phyloP scores from a whole-genome alignment of 1,284 basidiomycete genomes.

The Pseudozyma pruni region DNA sequence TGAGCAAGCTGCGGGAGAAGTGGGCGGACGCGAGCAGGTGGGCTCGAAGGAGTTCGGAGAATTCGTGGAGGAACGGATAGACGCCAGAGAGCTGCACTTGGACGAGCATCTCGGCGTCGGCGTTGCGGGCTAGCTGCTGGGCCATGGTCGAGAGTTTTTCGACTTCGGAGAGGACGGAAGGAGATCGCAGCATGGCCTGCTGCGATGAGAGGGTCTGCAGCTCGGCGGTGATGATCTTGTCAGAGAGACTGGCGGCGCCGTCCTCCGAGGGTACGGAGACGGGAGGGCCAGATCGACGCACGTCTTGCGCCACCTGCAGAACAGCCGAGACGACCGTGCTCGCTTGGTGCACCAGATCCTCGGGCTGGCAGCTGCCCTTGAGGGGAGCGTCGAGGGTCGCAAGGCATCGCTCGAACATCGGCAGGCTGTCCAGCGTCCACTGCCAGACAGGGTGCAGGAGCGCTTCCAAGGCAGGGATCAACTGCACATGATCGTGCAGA shows the following conservation, averaged over 20 bases:
- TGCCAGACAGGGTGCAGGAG: constrained; percentile 30
- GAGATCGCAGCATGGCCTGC: constrained; percentile 36
- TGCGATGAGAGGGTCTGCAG: constrained; percentile 24
- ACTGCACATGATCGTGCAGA: constrained; percentile 8
- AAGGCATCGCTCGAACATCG: constrained; percentile 19
- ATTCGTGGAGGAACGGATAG: constrained; percentile 59
- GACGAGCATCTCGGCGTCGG: constrained; percentile 17
- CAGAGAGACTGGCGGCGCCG: constrained; percentile 23
- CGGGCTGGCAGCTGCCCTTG: constrained; percentile 6
- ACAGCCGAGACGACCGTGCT: constrained; percentile 56
- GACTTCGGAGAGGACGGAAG: constrained; percentile 35
- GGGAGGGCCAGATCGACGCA: constrained; percentile 26
- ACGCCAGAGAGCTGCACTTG: constrained; percentile 38
- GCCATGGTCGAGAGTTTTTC: constrained; percentile 22
- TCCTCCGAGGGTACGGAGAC: not conserved
- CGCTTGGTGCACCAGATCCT: constrained; percentile 27
- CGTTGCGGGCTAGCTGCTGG: constrained; percentile 13
- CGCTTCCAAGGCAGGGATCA: constrained; percentile 28
- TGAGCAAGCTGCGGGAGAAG: constrained; percentile 85
- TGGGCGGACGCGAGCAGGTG: constrained; percentile 67
- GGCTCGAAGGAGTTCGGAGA: constrained; percentile 69
- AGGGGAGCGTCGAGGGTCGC: constrained; percentile 17
- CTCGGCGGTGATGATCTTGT: constrained; percentile 43
- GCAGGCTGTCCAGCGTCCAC: constrained; percentile 9
- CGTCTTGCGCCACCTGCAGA: constrained; percentile 62